Evolutionary conservation across 1,284 basidiomycete genomes (phyloP).

Genomic region (Phellinidium pouzarii): DNA sequence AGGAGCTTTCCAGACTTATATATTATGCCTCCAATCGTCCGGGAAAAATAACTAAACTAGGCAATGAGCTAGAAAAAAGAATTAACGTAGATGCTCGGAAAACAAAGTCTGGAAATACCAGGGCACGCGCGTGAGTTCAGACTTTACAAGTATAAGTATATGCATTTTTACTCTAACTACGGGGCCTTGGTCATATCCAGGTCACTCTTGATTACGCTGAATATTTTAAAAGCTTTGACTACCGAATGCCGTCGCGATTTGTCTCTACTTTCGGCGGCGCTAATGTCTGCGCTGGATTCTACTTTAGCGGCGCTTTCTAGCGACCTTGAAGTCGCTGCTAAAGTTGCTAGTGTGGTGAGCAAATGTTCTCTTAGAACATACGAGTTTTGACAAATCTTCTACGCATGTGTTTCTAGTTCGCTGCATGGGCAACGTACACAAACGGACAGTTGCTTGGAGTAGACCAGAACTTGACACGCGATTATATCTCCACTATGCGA

Average conservation of each 20-base stretch:
- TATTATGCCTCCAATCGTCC: constrained; percentile 92
- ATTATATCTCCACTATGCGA: constrained; percentile 66
- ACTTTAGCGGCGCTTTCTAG: constrained; percentile 57
- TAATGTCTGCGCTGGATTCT: constrained; percentile 69
- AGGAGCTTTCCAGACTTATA: constrained; percentile 86
- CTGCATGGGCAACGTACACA: constrained; percentile 89
- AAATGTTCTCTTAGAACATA: background rate
- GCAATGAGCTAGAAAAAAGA: constrained; percentile 77
- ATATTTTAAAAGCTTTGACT: constrained; percentile 80
- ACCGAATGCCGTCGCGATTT: constrained; percentile 88
- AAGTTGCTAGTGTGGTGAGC: constrained; percentile 76
- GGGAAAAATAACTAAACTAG: constrained; percentile 83
- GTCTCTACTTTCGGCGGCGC: constrained; percentile 70
- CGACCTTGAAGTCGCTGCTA: constrained; percentile 82
- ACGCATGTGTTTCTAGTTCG: constrained; percentile 62
- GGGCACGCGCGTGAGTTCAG: constrained; percentile 70
- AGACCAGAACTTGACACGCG: constrained; percentile 61
- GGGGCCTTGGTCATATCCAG: constrained; percentile 33
- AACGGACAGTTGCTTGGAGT: constrained; percentile 77
- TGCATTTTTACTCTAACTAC: constrained; percentile 15
- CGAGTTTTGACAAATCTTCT: background rate
- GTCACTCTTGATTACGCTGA: constrained; percentile 80
- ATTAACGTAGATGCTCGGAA: constrained; percentile 63
- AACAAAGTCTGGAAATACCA: constrained; percentile 65
- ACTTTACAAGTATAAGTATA: background rate